Evolutionary conservation across 2,329 filamentous ascomycete species (phyloP), one percentile per base, ranked within the genome.

Genomic region (Annulohypoxylon truncatum): DNA sequence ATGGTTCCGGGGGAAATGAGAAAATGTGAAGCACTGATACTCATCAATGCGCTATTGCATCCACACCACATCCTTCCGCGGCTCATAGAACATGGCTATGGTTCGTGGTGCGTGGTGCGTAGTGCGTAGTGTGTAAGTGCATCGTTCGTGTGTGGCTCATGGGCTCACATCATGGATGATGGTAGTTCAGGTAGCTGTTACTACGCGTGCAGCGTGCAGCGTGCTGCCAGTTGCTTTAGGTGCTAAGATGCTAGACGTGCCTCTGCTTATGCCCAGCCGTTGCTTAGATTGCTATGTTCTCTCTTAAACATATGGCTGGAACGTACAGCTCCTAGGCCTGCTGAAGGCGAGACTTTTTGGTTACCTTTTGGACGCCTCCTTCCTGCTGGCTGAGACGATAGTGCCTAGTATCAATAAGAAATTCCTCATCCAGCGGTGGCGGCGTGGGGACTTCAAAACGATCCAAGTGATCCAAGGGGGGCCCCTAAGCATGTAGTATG

Each of bases 1-100:
- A 69, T 66, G 74, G 74, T 74, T 73, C 72, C 70, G 71, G 73
- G 72, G 75, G 73, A 76, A 76, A 75, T 75, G 72, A 72, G 64
- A 68, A 68, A 68, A 72, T 71, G 69, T 72, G 69, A 72, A 71
- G 73, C 71, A 73, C 71, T 73, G 69, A 74, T 71, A 69, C 70
- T 73, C 52, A 54, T 75, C 71, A 74, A 74, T 75, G 74, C 73
- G 72, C 72, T 71, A 74, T 73, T 74, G 72, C 73, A 73, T 73
- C 73, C 72, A 75, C 74, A 73, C 70, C 67, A 71, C 70, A 70
- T 67, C 70, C 71, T 72, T 71, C 67, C 66, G 66, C 72, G 71
- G 72, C 70, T 70, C 71, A 60, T 53, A 22, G 46, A 35, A 42
- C 38, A 42, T 42, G 38, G 38, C 38, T 42, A 42, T 20, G 38